phyloP scores from a whole-genome alignment of 352 stramenopile genomes.

The Globisporangium spinosum region DNA sequence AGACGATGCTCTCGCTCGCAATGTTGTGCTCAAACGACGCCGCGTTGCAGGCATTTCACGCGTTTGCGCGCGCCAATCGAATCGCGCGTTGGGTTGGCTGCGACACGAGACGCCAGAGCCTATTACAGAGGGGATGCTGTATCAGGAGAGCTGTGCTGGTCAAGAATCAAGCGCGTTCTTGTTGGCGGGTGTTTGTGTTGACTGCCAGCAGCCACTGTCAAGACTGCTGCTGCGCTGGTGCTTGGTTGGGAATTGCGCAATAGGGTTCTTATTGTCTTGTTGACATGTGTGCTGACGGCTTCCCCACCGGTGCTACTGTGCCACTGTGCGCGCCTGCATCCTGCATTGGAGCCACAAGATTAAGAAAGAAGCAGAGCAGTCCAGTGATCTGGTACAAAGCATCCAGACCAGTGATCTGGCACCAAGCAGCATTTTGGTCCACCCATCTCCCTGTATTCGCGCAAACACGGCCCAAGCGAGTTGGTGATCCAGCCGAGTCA shows the following conservation, averaged over 20 bases:
- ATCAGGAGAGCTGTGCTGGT: neutral
- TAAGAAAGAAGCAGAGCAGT: neutral
- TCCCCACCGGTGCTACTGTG: neutral
- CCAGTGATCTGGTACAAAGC: neutral
- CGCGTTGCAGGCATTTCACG: neutral
- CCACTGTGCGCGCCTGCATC: too few species aligned
- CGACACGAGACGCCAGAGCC: neutral
- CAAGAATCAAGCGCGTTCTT: neutral
- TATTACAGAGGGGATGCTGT: neutral
- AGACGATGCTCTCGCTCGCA: neutral
- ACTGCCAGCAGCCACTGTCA: neutral
- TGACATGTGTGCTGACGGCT: neutral
- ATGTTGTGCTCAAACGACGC: neutral
- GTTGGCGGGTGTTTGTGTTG: neutral
- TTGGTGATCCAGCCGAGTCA: slow-evolving; percentile 2
- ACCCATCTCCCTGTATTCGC: neutral
- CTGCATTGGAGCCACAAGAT: neutral
- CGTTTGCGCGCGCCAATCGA: neutral
- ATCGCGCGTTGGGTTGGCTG: neutral
- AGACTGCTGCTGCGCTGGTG: neutral
- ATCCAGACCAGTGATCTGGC: neutral
- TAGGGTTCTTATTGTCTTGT: neutral
- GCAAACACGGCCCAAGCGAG: neutral
- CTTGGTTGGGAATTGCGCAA: neutral
- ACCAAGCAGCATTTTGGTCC: neutral